Evolutionary conservation across 1,284 basidiomycete genomes (phyloP), one percentile per base, ranked within the genome.

Genomic region (Veloporphyrellus conicus): DNA sequence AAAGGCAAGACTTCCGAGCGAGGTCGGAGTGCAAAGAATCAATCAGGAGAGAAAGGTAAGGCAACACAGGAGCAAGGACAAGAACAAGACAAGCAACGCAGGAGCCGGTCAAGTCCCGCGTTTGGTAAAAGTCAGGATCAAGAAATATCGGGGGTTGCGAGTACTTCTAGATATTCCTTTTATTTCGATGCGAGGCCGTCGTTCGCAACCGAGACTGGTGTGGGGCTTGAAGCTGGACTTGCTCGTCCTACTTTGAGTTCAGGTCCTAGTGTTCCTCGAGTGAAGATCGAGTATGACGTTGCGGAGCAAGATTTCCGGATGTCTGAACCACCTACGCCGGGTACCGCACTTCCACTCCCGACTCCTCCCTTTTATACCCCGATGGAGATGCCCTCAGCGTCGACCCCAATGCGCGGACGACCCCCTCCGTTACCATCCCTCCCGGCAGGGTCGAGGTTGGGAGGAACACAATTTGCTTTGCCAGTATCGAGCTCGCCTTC

Each of bases 301-400:
- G 36, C 53, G 6, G 60, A 62, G n/a, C 57, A 58, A 41, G 60
- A 61, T 43, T 48, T 43, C 12, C 32, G 40, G 19, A 53, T 54
- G 52, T 57, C 53, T 15, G 60, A 48, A 27, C 40, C 60, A 29
- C 32, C 49, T 22, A 64, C 62, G 4, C 60, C 63, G 40, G 52
- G 31, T 14, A 61, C 62, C 12, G 56, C 53, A 12, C 27, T 59
- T 36, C 62, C 60, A 25, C 41, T 64, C 14, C 12, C 29, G n/a
- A 58, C 56, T 14, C 54, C 63, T 31, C 62, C 60, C 3, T 61
- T 65, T 42, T 66, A 63, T 42, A 64, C 62, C 5, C 63, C 60
- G 4, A 64, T 63, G 60, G 63, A 66, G n/a, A 44, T 50, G 35
- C 50, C 51, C 1, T 56, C 51, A 8, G 40, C n/a, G 16, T 28